These are phyloP conservation scores for Raphidocelis subcapitata DNA, from an alignment of 139 green algal species.

Conservation along the genomic window DNA sequence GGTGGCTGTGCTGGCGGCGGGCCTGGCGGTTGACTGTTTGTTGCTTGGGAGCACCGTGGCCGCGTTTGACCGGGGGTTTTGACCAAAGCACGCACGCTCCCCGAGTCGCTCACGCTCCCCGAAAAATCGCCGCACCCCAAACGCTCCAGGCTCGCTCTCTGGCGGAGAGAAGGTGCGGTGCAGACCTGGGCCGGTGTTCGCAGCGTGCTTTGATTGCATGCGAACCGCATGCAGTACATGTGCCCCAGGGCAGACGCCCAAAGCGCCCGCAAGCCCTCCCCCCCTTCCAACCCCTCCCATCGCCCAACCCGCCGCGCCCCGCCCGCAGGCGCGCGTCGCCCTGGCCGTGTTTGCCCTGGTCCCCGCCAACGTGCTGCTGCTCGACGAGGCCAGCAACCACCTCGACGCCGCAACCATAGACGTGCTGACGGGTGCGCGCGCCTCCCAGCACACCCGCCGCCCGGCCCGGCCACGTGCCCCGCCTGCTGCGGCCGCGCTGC, in stretches of 20 bases:
- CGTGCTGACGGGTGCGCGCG: conserved; percentile 37
- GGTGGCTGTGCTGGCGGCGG: neutral
- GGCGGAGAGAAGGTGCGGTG: neutral
- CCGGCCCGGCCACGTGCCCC: too few relatives aligned
- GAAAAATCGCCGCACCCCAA: too few relatives aligned
- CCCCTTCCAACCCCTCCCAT: neutral
- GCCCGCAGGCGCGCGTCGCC: conserved; percentile 67
- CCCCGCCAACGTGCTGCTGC: conserved; percentile 68
- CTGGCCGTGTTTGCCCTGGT: conserved; percentile 67
- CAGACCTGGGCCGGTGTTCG: neutral
- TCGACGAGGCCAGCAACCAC: conserved; percentile 82
- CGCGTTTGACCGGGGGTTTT: too few relatives aligned
- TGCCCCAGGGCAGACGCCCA: too few relatives aligned
- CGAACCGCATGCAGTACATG: too few relatives aligned
- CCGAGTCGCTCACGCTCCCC: too few relatives aligned
- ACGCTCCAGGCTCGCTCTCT: neutral
- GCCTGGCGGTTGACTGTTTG: too few relatives aligned
- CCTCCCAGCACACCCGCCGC: neutral
- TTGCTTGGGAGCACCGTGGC: too few relatives aligned
- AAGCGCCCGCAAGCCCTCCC: too few relatives aligned
- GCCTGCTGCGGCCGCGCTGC: too few relatives aligned
- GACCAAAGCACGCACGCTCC: too few relatives aligned
- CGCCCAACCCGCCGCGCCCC: neutral
- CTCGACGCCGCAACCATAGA: conserved; percentile 67
- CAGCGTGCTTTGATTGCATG: too few relatives aligned